Evolutionary conservation across 345 rosid genomes (phyloP), one percentile per base, ranked within the genome.

Genomic region (Dovyalis caffra): DNA sequence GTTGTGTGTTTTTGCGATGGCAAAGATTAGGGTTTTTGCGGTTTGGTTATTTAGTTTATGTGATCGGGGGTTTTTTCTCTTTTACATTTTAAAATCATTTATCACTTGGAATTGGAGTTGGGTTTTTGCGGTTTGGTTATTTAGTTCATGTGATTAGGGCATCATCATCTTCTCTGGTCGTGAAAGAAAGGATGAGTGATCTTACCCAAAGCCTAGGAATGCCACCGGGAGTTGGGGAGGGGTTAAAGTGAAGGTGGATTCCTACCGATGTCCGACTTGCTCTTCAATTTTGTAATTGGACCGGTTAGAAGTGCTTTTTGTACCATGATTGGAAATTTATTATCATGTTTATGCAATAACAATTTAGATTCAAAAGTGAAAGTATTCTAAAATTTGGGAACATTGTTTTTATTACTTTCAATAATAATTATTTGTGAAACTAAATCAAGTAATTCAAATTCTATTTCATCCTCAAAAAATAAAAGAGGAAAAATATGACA

Each of bases 201-300:
- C 97, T 94, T 71, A 94, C 96, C 9, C 96, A 89, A 79, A 94
- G 97, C 83, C 81, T 94, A 76, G 98, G 97, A 68, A 90, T 94
- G 98, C 98, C 98, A 8, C 96, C 87, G 3, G 93, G 97, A 0
- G 85, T 88, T 28, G 64, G 84, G 18, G 92, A 89, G 33, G 93
- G 93, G 69, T 80, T 85, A 29, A 89, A 93, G 86, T 89, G 83
- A 83, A 78, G 70, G 66, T 32, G 73, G 45, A 47, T 25, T 63
- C 16, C 57, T 29, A 6, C 60, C 32, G 12, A 38, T 60, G 64
- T 49, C 71, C 47, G 34, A 60, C 51, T 16, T 26, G 40, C 26
- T 47, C 69, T 76, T 68, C 80, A 74, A 60, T 83, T 80, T 80
- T 74, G 84, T 76, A 47, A 60, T 61, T 70, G 64, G 73, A 76